Conservation (phyloP, 2,329 filamentous ascomycete genomes). For the Nemania sp. region DNA sequence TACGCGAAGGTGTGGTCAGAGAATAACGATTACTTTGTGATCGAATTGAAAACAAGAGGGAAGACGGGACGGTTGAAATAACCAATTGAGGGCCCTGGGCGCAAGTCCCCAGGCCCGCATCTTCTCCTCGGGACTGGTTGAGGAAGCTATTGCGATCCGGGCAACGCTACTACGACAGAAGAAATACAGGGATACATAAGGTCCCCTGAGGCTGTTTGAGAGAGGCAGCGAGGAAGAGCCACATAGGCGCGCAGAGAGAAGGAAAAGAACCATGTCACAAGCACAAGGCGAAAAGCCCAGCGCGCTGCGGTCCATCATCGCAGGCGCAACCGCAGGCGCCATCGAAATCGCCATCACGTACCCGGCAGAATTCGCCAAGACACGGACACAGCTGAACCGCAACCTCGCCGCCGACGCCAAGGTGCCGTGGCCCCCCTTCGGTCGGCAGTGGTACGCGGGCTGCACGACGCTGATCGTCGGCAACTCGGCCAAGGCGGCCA, state of each 20-base stretch:
- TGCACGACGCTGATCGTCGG: slow-evolving; percentile 97
- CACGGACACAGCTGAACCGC: slow-evolving; percentile 88
- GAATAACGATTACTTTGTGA: too few species aligned
- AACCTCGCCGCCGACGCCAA: slow-evolving; percentile 80
- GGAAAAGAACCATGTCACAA: slow-evolving; percentile 20
- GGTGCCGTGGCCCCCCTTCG: slow-evolving; percentile 93
- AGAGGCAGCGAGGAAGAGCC: neutral
- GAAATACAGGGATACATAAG: too few species aligned
- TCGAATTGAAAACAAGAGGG: too few species aligned
- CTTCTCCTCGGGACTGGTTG: too few species aligned
- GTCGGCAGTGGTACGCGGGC: slow-evolving; percentile 93
- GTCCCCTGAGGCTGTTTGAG: too few species aligned
- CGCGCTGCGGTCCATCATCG: slow-evolving; percentile 84
- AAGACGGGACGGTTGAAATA: too few species aligned
- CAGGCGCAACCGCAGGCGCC: slow-evolving; percentile 90
- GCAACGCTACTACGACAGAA: too few species aligned
- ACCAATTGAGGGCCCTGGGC: too few species aligned
- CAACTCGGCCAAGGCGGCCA: slow-evolving; percentile 94
- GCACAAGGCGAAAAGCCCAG: slow-evolving; percentile 62
- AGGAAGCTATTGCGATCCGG: too few species aligned
- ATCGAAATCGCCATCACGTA: slow-evolving; percentile 90
- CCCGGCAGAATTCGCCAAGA: slow-evolving; percentile 90
- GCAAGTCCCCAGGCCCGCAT: too few species aligned
- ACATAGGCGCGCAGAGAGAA: neutral
- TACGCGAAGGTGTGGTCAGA: too few species aligned